Conservation (phyloP, 2,329 filamentous ascomycete species). For the Metarhizium anisopliae region DNA sequence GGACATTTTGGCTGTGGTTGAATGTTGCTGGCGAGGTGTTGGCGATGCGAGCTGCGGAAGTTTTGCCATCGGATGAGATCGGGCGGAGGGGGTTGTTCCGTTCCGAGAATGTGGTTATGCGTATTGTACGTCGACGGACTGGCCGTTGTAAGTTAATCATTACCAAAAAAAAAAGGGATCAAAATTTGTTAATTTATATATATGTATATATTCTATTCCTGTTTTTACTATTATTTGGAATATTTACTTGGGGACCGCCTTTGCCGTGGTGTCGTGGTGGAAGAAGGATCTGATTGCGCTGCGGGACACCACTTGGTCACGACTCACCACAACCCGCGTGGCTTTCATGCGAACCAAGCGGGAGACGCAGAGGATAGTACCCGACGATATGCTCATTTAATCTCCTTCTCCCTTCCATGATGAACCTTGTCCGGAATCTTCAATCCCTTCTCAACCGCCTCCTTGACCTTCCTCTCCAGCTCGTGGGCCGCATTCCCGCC, state of each 20-base stretch:
- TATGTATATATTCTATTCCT: too few species aligned
- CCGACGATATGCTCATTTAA: not conserved
- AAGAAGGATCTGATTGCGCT: too few species aligned
- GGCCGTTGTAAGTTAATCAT: not conserved
- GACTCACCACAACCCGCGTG: too few species aligned
- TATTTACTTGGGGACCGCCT: too few species aligned
- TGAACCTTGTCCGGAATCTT: slow-evolving; percentile 38
- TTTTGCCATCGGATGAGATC: slow-evolving; percentile 18
- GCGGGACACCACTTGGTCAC: too few species aligned
- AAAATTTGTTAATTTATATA: too few species aligned
- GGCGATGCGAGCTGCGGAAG: slow-evolving; percentile 7
- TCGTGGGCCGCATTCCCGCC: slow-evolving; percentile 24
- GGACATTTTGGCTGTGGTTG: slow-evolving; percentile 23
- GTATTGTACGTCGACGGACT: not conserved
- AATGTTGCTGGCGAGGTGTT: not conserved
- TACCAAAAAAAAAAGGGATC: not conserved
- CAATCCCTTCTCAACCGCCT: slow-evolving; percentile 39
- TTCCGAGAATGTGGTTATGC: slow-evolving; percentile 6
- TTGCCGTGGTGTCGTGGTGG: too few species aligned
- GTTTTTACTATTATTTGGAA: too few species aligned
- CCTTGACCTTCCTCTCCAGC: slow-evolving; percentile 32
- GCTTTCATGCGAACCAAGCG: too few species aligned
- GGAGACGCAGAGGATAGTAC: too few species aligned
- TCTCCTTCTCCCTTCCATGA: slow-evolving; percentile 14
- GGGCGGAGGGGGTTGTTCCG: slow-evolving; percentile 11